Base-by-base conservation (phyloP, 495 filamentous ascomycete species). In the Xylaria castorea region DNA sequence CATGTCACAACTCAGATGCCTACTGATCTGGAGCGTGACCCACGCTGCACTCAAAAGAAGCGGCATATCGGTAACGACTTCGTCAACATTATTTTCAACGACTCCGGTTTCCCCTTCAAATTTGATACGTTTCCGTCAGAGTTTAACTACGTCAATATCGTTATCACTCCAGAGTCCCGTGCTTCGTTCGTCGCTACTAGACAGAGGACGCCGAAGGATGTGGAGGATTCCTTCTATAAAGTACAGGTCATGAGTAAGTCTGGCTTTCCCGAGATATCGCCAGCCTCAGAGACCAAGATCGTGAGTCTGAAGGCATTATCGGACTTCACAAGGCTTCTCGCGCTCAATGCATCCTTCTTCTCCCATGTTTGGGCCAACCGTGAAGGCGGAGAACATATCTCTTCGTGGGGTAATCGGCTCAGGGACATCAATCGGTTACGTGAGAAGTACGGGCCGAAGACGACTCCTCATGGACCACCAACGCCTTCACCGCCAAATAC, bases 1-100 rank as follows among this genome's bases (percentile, higher is more conserved):
- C 97, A 99, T 79, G 90, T 98, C 55, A 91, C 93, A 3, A 98
- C 95, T 16, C 92, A 97, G 87, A 99, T 99, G 97, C 97, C 97
- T 14, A 96, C 93, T 25, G 87, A 95, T 78, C 84, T 91, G 34
- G 88, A 92, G 38, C 85, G 88, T 51, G 94, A 98, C 76, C 89
- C 91, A 18, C 85, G 87, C 18, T 94, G 91, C 75, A 89, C 90
- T 74, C 87, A 88, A 77, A 99, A 99, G 85, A 99, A 99, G 80
- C 87, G 90, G 5, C 97, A 99, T 76, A 94, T 97, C 53, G 97
- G 97, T 51, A 99, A 99, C 77, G 97, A 99, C 83, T 97, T 92
- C 76, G 97, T 99, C 74, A 98, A 97, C 76, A 97, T 99, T 75
- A 90, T 99, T 63, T 99, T 94, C 84, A 99, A 99, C 79, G 92